Percentiles rank a stretch among this genome's conserved stretches.
Conservation (phyloP, 441 rosid species). For the Mallotus repandus region DNA sequence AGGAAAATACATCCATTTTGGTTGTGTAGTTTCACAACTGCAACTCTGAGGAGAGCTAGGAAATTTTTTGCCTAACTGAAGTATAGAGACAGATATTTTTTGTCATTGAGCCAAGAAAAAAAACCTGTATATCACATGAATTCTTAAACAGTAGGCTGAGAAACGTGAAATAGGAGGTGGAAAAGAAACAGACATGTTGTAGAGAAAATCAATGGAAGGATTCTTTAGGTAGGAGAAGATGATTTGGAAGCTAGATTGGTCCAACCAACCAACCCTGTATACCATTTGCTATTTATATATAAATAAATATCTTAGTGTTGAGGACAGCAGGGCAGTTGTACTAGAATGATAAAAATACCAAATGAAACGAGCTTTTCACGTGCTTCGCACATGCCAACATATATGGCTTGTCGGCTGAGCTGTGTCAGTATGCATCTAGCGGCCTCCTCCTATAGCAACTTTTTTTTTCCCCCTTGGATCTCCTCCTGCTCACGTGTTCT, state of each 20-base stretch:
- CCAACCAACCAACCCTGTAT: neutral
- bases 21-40: no score
- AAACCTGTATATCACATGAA: no score
- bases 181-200: neutral
- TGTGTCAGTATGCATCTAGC: slow-evolving; percentile 1
- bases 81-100: no score
- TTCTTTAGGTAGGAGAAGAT: neutral
- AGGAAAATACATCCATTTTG: no score
- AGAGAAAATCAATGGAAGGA: neutral
- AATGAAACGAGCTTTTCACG: slow-evolving; percentile 27
- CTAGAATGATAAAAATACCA: neutral
- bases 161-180: neutral
- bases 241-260: neutral
- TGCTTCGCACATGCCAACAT: slow-evolving; percentile 35
- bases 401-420: slow-evolving; percentile 30
- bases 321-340: no score
- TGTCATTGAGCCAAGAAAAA: no score
- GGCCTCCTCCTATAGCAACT: no score
- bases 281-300: no score
- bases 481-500: slow-evolving; percentile 19
- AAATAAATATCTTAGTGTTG: no score
- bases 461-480: neutral
- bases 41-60: no score
- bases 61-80: no score
- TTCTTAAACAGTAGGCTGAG: neutral